Conservation (phyloP, 2,329 filamentous ascomycete genomes). For the Rugonectria rugulosa region DNA sequence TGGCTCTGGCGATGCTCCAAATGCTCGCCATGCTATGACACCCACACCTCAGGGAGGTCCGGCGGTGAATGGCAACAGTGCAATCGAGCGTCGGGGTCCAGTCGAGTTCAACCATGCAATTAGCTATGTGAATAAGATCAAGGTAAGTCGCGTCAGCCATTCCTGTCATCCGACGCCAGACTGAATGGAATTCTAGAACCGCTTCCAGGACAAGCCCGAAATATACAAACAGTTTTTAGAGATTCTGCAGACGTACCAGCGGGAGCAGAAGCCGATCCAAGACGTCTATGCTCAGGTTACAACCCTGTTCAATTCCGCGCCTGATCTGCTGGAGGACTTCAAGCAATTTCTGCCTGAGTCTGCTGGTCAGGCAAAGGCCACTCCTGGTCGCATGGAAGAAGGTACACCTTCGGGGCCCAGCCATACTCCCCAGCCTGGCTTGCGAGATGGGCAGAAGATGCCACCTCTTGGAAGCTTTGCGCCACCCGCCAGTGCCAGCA, state of each 20-base stretch:
- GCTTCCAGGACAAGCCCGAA: constrained; percentile 94
- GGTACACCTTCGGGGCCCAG: constrained; percentile 51
- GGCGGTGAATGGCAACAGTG: constrained; percentile 66
- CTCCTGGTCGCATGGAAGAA: constrained; percentile 66
- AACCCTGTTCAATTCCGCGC: constrained; percentile 88
- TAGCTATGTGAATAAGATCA: constrained; percentile 99
- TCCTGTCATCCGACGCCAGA: constrained; percentile 10
- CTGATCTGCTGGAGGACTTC: constrained; percentile 95
- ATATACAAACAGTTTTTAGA: constrained; percentile 99
- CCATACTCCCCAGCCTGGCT: constrained; percentile 63
- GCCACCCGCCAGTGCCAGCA: constrained; percentile 78
- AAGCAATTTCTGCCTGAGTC: constrained; percentile 98
- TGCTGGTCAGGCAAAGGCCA: constrained; percentile 60
- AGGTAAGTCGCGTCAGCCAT: constrained; percentile 65
- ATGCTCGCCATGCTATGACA: constrained; percentile 63
- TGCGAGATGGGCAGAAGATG: constrained; percentile 75
- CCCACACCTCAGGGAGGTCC: constrained; percentile 67
- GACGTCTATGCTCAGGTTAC: constrained; percentile 99
- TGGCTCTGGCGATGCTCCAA: constrained; percentile 52
- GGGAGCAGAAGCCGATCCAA: constrained; percentile 97
- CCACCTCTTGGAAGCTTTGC: constrained; percentile 96
- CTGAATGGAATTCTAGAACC: constrained; percentile 69
- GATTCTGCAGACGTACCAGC: constrained; percentile 96
- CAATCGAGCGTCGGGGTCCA: constrained; percentile 85
- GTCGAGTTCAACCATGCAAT: constrained; percentile 99